Evolutionary conservation across 176 grass and related monocot genomes (phyloP).

Genomic region (Tillandsia leiboldiana): DNA sequence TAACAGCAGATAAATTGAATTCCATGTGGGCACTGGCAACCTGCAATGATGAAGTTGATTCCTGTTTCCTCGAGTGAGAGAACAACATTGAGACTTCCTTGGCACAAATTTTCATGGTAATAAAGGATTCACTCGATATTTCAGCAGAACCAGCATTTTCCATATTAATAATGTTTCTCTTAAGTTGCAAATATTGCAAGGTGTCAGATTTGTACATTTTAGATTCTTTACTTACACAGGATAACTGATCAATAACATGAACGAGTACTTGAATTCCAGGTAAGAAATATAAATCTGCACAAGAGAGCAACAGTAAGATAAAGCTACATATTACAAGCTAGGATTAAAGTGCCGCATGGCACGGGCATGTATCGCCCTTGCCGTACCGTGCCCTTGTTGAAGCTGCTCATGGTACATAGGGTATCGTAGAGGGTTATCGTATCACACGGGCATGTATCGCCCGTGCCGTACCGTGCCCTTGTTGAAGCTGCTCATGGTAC

Average conservation of each 20-base stretch:
- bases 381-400: too few relatives aligned
- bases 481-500: too few relatives aligned
- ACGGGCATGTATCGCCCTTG: too few relatives aligned
- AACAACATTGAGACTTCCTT: slow-evolving; percentile 49
- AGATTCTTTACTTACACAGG: slow-evolving; percentile 53
- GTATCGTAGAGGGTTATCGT: too few relatives aligned
- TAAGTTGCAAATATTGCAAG: slow-evolving; percentile 48
- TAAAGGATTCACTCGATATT: slow-evolving; percentile 27
- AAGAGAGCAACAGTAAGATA: slow-evolving; percentile 13
- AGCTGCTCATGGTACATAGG: too few relatives aligned
- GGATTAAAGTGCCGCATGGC: too few relatives aligned
- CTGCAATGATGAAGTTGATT: slow-evolving; percentile 25
- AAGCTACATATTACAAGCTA: background rate
- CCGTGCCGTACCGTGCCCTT: too few relatives aligned
- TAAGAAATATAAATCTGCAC: slow-evolving; percentile 67
- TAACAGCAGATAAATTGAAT: slow-evolving; percentile 56
- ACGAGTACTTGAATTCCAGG: slow-evolving; percentile 37
- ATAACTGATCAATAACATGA: slow-evolving; percentile 51
- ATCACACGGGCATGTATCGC: too few relatives aligned
- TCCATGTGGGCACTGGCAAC: slow-evolving; percentile 52
- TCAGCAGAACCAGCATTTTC: slow-evolving; percentile 25
- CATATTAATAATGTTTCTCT: slow-evolving; percentile 22
- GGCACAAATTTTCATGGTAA: slow-evolving; percentile 52
- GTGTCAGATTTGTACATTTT: slow-evolving; percentile 59
- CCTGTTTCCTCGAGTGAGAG: slow-evolving; percentile 38